phyloP scores from a whole-genome alignment of 2,329 filamentous ascomycete genomes.

The Ophiostoma populinum region DNA sequence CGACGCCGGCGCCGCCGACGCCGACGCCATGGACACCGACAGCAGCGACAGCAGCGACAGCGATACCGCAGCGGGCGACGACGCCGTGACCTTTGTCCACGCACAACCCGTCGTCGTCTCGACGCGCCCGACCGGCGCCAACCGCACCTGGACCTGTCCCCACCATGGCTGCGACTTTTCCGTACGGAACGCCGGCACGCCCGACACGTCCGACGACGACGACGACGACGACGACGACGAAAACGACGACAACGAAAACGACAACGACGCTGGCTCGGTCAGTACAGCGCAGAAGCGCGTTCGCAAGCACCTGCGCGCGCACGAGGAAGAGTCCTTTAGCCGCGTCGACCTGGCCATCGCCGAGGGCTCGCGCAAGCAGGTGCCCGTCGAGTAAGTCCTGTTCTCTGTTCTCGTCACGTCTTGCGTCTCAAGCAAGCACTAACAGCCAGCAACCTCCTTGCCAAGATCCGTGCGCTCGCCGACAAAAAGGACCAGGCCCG shows the following conservation, averaged over 20 bases:
- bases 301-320: slow-evolving; percentile 40
- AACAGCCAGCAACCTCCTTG: slow-evolving; percentile 31
- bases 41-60: slow-evolving; percentile 1
- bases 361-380: slow-evolving; percentile 34
- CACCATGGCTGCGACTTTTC: slow-evolving; percentile 46
- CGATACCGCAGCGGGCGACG: slow-evolving; percentile 23
- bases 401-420: slow-evolving; percentile 12
- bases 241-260: neutral
- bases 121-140: slow-evolving; percentile 32
- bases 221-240: slow-evolving; percentile 1
- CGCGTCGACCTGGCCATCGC: slow-evolving; percentile 35
- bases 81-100: too few species aligned
- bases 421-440: neutral
- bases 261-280: too few species aligned
- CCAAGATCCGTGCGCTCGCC: slow-evolving; percentile 32
- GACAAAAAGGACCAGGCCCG: slow-evolving; percentile 15
- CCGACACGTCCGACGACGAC: neutral
- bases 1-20: slow-evolving; percentile 12
- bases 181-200: slow-evolving; percentile 26
- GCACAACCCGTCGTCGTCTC: slow-evolving; percentile 29
- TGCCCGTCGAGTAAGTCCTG: slow-evolving; percentile 37
- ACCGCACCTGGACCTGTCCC: slow-evolving; percentile 49
- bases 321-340: slow-evolving; percentile 34
- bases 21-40: neutral
- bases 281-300: slow-evolving; percentile 39